These are phyloP conservation scores for Glomus cerebriforme DNA, from an alignment of 192 early-diverging fungal genomes.

Conservation along the genomic window DNA sequence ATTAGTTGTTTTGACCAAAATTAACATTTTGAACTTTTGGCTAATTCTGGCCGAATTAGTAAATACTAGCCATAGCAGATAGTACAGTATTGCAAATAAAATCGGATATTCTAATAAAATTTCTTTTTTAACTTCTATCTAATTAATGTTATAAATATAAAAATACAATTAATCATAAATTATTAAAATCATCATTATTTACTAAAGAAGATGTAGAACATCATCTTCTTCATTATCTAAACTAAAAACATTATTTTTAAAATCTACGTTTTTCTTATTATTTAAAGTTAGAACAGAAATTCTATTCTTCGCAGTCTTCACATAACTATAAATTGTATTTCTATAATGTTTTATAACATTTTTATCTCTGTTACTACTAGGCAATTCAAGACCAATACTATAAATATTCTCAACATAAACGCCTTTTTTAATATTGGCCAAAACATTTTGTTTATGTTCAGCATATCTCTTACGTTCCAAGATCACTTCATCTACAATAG, in stretches of 20 bases:
- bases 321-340: not conserved
- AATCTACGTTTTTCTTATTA: not conserved
- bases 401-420: not conserved
- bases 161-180: too few species aligned
- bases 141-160: too few species aligned
- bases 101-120: too few species aligned
- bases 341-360: not conserved
- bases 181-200: not conserved
- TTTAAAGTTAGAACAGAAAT: not conserved
- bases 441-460: not conserved
- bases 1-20: too few species aligned
- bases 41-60: too few species aligned
- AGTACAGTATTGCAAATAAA: too few species aligned
- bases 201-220: not conserved
- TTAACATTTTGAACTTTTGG: too few species aligned
- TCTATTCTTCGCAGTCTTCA: not conserved
- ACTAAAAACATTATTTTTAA: not conserved
- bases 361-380: not conserved
- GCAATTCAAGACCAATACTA: not conserved
- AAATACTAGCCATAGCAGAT: too few species aligned
- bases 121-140: too few species aligned
- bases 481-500: not conserved
- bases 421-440: not conserved
- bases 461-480: not conserved
- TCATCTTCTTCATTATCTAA: not conserved